Percentiles rank a stretch among this genome's conserved stretches.
These are phyloP conservation scores for Corinectria fuckeliana DNA, from an alignment of 2,329 filamentous ascomycete genomes.

Conservation along the genomic window DNA sequence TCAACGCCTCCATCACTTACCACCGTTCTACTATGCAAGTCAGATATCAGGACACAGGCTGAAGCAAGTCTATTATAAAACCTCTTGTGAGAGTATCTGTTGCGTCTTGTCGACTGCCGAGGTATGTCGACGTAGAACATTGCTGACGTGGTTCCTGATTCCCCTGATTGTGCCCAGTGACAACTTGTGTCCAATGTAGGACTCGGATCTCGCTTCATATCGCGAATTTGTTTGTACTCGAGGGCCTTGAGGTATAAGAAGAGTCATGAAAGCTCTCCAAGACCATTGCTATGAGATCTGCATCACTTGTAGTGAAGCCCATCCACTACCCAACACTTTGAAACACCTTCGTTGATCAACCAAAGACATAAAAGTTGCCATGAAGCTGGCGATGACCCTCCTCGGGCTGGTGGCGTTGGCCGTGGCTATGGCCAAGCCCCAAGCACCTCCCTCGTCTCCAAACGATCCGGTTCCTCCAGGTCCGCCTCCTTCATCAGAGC, in stretches of 20 bases:
- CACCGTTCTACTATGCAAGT: neutral
- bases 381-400: conserved; percentile 37
- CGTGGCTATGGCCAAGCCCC: conserved; percentile 37
- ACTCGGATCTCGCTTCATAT: neutral
- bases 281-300: neutral
- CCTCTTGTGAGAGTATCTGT: neutral
- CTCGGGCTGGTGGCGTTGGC: conserved; percentile 32
- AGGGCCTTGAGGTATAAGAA: neutral
- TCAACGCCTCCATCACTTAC: too few relatives aligned
- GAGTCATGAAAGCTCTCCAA: neutral
- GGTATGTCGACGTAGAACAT: conserved; percentile 12
- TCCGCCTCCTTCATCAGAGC: conserved; percentile 14
- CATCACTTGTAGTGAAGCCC: neutral
- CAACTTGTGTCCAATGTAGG: neutral
- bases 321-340: neutral
- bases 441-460: conserved; percentile 23
- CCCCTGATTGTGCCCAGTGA: neutral
- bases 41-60: neutral
- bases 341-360: neutral
- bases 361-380: conserved; percentile 2
- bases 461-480: conserved; percentile 22
- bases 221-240: neutral
- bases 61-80: neutral
- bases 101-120: conserved; percentile 4
- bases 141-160: conserved; percentile 3